Percentiles rank a stretch among this genome's conserved stretches.
These are phyloP conservation scores for Piper betle DNA, from an alignment of 164 flowering plant genomes.

Conservation along the genomic window DNA sequence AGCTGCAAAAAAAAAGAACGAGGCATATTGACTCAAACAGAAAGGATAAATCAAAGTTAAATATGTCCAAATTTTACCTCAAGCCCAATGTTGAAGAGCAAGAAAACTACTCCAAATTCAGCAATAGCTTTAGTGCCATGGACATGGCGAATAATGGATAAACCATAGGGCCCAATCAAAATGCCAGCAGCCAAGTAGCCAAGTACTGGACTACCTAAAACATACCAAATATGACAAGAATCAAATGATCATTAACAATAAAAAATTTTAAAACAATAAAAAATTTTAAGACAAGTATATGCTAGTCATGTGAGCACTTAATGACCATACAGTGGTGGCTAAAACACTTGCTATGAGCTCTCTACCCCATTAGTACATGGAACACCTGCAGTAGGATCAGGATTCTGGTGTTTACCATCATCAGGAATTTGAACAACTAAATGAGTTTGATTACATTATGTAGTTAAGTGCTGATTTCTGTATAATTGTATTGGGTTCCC, in stretches of 20 bases:
- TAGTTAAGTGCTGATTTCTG: too few relatives aligned
- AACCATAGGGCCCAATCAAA: slow-evolving; percentile 98
- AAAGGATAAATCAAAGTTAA: background rate
- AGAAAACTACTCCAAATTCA: slow-evolving; percentile 98
- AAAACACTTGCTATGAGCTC: too few relatives aligned
- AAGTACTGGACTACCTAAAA: slow-evolving; percentile 96
- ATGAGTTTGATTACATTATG: too few relatives aligned
- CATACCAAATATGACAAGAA: background rate
- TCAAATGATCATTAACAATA: too few relatives aligned
- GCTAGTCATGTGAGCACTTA: background rate
- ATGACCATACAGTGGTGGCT: too few relatives aligned
- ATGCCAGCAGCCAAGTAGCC: slow-evolving; percentile 99
- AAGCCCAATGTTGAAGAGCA: slow-evolving; percentile 96
- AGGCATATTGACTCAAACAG: background rate
- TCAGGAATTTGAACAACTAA: too few relatives aligned
- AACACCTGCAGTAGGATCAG: too few relatives aligned
- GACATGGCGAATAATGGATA: slow-evolving; percentile 91
- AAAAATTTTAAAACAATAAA: background rate
- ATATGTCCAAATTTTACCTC: slow-evolving; percentile 45
- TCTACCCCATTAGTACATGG: too few relatives aligned
- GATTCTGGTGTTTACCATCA: too few relatives aligned
- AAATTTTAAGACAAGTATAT: background rate
- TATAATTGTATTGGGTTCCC: too few relatives aligned
- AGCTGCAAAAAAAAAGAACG: slow-evolving; percentile 41
- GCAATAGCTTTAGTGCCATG: slow-evolving; percentile 99